phyloP scores from a whole-genome alignment of 2,329 filamentous ascomycete species.

The Penicillium aurantiogriseum region DNA sequence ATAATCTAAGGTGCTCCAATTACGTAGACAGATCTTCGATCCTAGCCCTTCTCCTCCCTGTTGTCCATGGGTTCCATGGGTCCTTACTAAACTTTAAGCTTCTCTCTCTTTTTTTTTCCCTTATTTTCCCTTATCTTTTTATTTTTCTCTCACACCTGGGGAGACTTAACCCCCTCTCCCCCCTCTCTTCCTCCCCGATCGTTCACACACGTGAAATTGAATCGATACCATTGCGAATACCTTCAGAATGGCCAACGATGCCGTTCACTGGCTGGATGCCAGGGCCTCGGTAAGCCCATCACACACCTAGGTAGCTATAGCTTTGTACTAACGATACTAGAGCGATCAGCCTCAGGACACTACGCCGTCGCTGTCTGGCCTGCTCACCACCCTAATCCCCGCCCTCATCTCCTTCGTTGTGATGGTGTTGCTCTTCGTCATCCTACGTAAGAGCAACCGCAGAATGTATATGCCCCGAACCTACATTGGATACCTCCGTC shows the following conservation, averaged over 20 bases:
- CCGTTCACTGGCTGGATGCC: conserved; percentile 17
- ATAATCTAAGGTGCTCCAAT: conserved; percentile 3
- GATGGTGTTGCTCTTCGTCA: conserved; percentile 51
- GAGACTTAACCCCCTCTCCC: neutral
- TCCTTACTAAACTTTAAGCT: conserved; percentile 15
- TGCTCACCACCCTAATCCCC: conserved; percentile 51
- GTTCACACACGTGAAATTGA: conserved; percentile 7
- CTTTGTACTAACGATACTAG: conserved; percentile 7
- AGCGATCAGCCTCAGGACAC: conserved; percentile 11
- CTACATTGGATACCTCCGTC: conserved; percentile 53
- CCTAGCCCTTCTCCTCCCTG: conserved; percentile 17
- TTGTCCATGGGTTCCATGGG: neutral
- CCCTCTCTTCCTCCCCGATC: neutral
- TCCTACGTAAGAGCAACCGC: conserved; percentile 50
- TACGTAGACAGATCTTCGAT: conserved; percentile 23
- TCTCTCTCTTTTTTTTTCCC: conserved; percentile 9
- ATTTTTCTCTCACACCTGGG: neutral
- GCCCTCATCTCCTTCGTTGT: conserved; percentile 46
- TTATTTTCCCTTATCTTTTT: neutral
- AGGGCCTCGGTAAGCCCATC: conserved; percentile 6
- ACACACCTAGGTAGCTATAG: neutral
- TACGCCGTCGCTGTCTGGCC: conserved; percentile 44
- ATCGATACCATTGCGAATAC: neutral
- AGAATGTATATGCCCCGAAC: conserved; percentile 57
- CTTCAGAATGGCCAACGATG: conserved; percentile 19